Evolutionary conservation across 371 early-diverging fungal genomes (phyloP), one percentile per base, ranked within the genome.

Genomic region (Dentiscutata heterogama): DNA sequence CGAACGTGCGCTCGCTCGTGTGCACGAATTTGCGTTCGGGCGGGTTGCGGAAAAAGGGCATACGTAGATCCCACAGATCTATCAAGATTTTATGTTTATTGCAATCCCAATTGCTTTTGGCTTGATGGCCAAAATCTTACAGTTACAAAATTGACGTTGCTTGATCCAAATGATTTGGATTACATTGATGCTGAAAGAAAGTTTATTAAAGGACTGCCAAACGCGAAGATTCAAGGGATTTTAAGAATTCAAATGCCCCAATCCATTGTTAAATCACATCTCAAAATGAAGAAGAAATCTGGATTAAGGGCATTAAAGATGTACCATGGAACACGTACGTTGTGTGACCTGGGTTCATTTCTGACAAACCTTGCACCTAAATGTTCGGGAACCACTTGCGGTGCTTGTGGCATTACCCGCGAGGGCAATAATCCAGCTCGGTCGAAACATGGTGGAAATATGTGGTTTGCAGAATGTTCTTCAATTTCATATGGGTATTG

Each of bases 221-320:
- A 42, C 14, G 39, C 27, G 2, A 80, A 65, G 7, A 70, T 80
- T 13, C 35, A 71, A 39, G 80, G 65, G 22, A 80, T 80, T 22
- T 25, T 80, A 25, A 46, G 80, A 18, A 20, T 80, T 20, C 80
- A 80, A 70, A 80, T 80, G 80, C 80, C 80, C 3, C 31, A 80
- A 51, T 39, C 16, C 4, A 70, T 80, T 27, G 80, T 68, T 16
- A 56, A 80, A 11, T 29, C 65, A 22, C 80, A 80, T 80, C 54
- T 53, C 14, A 46, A 1, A 1, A 31, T 42, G 31, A 68, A 58
- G 4, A 58, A 80, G 20, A 20, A 35, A 53, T 25, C 35, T 27
- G 42, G 29, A 27, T 22, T 61, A 8, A 78, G 42, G 22, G 16
- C 71, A 20, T 35, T 56, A n/a, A 50, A 70, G 46, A 70, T 80